phyloP scores from a whole-genome alignment of 2,329 filamentous ascomycete species.

The Zymoseptoria ardabiliae region DNA sequence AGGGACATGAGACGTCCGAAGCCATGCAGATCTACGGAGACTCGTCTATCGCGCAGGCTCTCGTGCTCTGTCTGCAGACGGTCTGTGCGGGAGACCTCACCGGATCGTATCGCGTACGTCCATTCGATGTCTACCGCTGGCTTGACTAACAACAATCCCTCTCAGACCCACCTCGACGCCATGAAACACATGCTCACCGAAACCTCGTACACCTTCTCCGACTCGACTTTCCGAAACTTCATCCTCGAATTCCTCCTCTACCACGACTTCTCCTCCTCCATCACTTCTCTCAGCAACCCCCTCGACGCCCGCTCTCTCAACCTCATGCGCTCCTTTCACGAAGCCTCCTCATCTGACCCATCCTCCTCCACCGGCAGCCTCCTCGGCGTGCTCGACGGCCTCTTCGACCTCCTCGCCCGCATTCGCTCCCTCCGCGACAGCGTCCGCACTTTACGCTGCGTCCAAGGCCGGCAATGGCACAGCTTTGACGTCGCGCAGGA shows the following conservation, averaged over 20 bases:
- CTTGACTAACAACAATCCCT: background rate
- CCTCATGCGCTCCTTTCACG: conserved; percentile 48
- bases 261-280: conserved; percentile 56
- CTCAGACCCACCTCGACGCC: conserved; percentile 60
- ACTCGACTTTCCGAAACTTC: conserved; percentile 63
- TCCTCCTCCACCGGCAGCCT: conserved; percentile 54
- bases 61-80: conserved; percentile 54
- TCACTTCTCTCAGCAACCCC: conserved; percentile 45
- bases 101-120: conserved; percentile 58
- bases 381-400: conserved; percentile 72
- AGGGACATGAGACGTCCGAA: background rate
- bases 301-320: conserved; percentile 39
- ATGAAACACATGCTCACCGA: conserved; percentile 64
- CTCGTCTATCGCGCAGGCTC: conserved; percentile 54
- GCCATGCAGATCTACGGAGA: conserved; percentile 23
- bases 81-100: conserved; percentile 53
- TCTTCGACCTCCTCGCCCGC: conserved; percentile 70
- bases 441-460: conserved; percentile 60
- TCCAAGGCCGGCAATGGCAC: conserved; percentile 53
- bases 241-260: conserved; percentile 77
- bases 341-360: conserved; percentile 48
- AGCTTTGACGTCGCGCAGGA: conserved; percentile 66
- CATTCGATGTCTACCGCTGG: too few relatives aligned
- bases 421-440: conserved; percentile 70
- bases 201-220: conserved; percentile 40